Percentiles rank a stretch among this genome's conserved stretches.
Conservation (phyloP, 164 flowering plant species). For the Tetrastigma voinierianum region DNA sequence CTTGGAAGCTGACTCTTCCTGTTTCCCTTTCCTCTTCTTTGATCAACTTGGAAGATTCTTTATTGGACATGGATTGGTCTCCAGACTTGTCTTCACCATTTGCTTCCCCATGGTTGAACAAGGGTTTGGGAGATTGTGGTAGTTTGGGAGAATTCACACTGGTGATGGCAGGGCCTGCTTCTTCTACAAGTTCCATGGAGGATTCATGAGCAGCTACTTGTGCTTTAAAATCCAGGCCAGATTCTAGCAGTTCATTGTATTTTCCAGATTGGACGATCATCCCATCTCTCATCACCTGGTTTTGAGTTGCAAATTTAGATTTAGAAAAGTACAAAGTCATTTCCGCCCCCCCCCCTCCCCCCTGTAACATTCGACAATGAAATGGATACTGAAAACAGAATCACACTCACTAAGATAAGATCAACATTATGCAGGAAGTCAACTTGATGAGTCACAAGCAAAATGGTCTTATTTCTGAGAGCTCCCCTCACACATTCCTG, state of each 20-base stretch:
- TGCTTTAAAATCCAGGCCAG: slow-evolving; percentile 70
- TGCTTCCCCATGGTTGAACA: slow-evolving; percentile 23
- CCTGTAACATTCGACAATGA: background rate
- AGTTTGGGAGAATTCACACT: slow-evolving; percentile 22
- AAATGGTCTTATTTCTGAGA: slow-evolving; percentile 72
- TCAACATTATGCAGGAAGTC: slow-evolving; percentile 93
- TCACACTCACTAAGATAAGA: slow-evolving; percentile 64
- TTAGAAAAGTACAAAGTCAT: background rate
- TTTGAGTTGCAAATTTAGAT: slow-evolving; percentile 1
- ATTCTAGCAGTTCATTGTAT: slow-evolving; percentile 55
- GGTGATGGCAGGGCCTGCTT: slow-evolving; percentile 24
- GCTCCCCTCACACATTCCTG: slow-evolving; percentile 94
- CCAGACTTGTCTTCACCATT: slow-evolving; percentile 45
- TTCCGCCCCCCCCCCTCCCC: too few relatives aligned
- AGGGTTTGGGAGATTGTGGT: slow-evolving; percentile 26
- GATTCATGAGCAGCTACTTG: slow-evolving; percentile 91
- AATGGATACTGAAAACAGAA: background rate
- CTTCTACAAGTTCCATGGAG: slow-evolving; percentile 92
- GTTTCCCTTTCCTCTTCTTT: slow-evolving; percentile 89
- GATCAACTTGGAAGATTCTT: slow-evolving; percentile 63
- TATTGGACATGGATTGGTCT: slow-evolving; percentile 32
- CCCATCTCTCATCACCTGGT: slow-evolving; percentile 96
- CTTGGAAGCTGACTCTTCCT: slow-evolving; percentile 66
- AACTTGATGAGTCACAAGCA: slow-evolving; percentile 96
- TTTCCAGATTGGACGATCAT: slow-evolving; percentile 90